phyloP scores from a whole-genome alignment of 2,329 filamentous ascomycete genomes.

The Talaromyces marneffei region DNA sequence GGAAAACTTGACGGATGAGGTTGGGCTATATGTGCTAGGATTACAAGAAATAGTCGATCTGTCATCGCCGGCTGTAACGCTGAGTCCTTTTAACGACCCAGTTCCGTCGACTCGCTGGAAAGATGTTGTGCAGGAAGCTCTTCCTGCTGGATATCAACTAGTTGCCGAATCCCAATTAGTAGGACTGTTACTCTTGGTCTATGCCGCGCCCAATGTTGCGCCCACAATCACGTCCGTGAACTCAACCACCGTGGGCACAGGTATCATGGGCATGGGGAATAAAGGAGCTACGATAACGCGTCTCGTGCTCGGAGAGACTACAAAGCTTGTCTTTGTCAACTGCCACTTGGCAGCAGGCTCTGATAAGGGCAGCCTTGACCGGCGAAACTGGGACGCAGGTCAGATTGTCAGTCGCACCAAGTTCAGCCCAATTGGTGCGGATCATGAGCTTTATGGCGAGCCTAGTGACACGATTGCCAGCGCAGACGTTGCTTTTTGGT shows the following conservation, averaged over 20 bases:
- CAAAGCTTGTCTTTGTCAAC: slow-evolving; percentile 82
- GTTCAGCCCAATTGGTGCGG: slow-evolving; percentile 68
- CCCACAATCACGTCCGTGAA: slow-evolving; percentile 74
- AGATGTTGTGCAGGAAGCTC: slow-evolving; percentile 61
- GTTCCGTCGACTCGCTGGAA: slow-evolving; percentile 73
- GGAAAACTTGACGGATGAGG: slow-evolving; percentile 49
- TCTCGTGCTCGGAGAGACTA: slow-evolving; percentile 82
- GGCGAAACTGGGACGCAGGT: slow-evolving; percentile 81
- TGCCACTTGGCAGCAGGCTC: slow-evolving; percentile 84
- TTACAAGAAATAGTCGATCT: slow-evolving; percentile 91
- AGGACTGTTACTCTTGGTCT: slow-evolving; percentile 77
- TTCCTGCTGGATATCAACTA: slow-evolving; percentile 71
- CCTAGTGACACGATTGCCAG: slow-evolving; percentile 64
- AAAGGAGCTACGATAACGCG: slow-evolving; percentile 83
- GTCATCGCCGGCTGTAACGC: slow-evolving; percentile 68
- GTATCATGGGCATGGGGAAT: slow-evolving; percentile 86
- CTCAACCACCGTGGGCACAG: slow-evolving; percentile 78
- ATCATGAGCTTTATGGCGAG: slow-evolving; percentile 56
- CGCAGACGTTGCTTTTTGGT: slow-evolving; percentile 93
- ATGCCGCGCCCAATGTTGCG: slow-evolving; percentile 71
- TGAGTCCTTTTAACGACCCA: slow-evolving; percentile 69
- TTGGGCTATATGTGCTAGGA: slow-evolving; percentile 84
- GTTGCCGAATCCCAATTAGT: slow-evolving; percentile 79
- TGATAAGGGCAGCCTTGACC: slow-evolving; percentile 69
- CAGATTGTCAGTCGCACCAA: slow-evolving; percentile 71